These are phyloP conservation scores for Neurospora sp. DNA, from an alignment of 2,329 filamentous ascomycete genomes.

Conservation along the genomic window DNA sequence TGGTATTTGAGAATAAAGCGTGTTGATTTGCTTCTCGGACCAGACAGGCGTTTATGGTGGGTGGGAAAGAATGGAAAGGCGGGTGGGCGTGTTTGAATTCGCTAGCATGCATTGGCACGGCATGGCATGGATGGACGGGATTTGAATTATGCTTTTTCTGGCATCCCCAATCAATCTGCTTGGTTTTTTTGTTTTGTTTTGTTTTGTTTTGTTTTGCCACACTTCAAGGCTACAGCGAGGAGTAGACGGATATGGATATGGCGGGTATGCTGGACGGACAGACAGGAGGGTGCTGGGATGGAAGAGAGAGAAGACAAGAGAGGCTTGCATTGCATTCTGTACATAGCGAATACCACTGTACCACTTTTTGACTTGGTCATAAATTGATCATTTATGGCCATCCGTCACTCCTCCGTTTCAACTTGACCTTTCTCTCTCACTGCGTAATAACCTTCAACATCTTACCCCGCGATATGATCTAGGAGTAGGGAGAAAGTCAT, in stretches of 20 bases:
- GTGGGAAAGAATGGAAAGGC: neutral
- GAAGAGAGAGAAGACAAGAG: neutral
- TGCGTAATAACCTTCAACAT: neutral
- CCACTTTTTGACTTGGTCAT: neutral
- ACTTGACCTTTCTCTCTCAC: neutral
- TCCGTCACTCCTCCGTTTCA: neutral
- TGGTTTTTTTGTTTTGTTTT: neutral
- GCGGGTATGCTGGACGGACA: neutral
- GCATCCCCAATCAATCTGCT: neutral
- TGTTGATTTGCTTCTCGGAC: neutral
- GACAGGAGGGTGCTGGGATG: neutral
- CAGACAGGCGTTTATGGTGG: neutral
- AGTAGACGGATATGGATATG: neutral
- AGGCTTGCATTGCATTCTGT: neutral
- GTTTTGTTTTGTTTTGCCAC: neutral
- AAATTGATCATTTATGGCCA: neutral
- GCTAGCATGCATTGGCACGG: neutral
- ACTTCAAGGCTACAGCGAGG: neutral
- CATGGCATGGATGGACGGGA: neutral
- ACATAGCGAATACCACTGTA: neutral
- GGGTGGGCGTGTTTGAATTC: neutral
- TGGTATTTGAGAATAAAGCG: neutral
- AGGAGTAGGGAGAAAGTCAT: neutral
- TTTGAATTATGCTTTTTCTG: neutral
- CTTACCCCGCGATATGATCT: neutral